Percentiles rank a stretch among this genome's conserved stretches.
These are phyloP conservation scores for Kwoniella europaea DNA, from an alignment of 768 basidiomycete species.

Conservation along the genomic window DNA sequence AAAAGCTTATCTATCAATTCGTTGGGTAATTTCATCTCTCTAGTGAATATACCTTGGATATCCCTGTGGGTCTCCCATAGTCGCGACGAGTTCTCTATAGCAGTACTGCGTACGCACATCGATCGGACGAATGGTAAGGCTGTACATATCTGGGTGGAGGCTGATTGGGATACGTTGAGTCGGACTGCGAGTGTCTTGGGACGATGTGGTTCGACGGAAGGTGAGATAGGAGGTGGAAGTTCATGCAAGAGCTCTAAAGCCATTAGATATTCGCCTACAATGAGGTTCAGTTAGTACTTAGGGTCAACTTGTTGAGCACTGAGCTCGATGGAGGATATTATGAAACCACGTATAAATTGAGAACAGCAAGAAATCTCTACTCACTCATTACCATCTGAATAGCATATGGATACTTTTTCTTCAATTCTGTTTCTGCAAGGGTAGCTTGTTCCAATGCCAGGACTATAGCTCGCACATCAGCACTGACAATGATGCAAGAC, in stretches of 20 bases:
- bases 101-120: slow-evolving; percentile 7
- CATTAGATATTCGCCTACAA: slow-evolving; percentile 15
- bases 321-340: not conserved
- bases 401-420: slow-evolving; percentile 14
- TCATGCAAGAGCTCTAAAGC: slow-evolving; percentile 3
- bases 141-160: slow-evolving; percentile 7
- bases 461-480: not conserved
- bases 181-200: slow-evolving; percentile 20
- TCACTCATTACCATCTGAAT: slow-evolving; percentile 22
- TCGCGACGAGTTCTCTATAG: not conserved
- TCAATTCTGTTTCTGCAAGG: not conserved
- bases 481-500: not conserved
- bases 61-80: slow-evolving; percentile 11
- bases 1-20: slow-evolving; percentile 13
- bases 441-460: slow-evolving; percentile 25
- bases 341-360: not conserved
- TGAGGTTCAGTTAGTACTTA: not conserved
- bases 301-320: too few species aligned
- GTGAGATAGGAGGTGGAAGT: slow-evolving; percentile 13
- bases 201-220: not conserved
- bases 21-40: slow-evolving; percentile 9
- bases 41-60: slow-evolving; percentile 1
- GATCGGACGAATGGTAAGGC: not conserved
- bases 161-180: slow-evolving; percentile 14
- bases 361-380: not conserved